Conservation (phyloP, 768 basidiomycete genomes). For the Collybiopsis confluens region DNA sequence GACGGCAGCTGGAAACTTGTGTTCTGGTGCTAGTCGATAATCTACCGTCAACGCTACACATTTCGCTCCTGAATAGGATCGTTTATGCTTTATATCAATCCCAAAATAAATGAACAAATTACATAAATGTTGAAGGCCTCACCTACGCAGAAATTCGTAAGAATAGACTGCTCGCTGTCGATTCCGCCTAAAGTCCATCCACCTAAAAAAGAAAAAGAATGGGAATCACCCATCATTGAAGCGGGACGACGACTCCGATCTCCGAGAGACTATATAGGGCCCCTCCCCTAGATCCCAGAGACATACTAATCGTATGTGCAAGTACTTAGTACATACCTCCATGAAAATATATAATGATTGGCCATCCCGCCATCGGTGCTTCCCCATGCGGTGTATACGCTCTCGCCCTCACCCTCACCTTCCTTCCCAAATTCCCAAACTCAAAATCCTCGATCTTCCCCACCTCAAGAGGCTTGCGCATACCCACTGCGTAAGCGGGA, state of each 20-base stretch:
- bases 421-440: too few species aligned
- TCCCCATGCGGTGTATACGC: conserved; percentile 59
- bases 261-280: too few species aligned
- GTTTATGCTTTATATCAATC: neutral
- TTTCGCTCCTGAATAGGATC: conserved; percentile 39
- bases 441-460: conserved; percentile 50
- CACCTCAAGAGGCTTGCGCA: conserved; percentile 51
- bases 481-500: conserved; percentile 47
- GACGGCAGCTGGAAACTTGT: conserved; percentile 67
- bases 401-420: conserved; percentile 36
- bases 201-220: too few species aligned
- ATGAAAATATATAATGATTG: conserved; percentile 69
- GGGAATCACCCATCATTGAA: neutral
- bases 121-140: too few species aligned
- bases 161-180: conserved; percentile 51
- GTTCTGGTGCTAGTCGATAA: conserved; percentile 69
- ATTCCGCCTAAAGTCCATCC: conserved; percentile 77
- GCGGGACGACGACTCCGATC: too few species aligned
- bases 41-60: conserved; percentile 67
- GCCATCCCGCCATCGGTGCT: conserved; percentile 57
- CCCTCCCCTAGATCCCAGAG: too few species aligned
- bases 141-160: conserved; percentile 57
- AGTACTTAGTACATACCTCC: conserved; percentile 41
- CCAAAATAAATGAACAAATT: too few species aligned
- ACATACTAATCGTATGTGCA: neutral